phyloP scores from a whole-genome alignment of 352 stramenopile genomes.

The Pythium graminicola region DNA sequence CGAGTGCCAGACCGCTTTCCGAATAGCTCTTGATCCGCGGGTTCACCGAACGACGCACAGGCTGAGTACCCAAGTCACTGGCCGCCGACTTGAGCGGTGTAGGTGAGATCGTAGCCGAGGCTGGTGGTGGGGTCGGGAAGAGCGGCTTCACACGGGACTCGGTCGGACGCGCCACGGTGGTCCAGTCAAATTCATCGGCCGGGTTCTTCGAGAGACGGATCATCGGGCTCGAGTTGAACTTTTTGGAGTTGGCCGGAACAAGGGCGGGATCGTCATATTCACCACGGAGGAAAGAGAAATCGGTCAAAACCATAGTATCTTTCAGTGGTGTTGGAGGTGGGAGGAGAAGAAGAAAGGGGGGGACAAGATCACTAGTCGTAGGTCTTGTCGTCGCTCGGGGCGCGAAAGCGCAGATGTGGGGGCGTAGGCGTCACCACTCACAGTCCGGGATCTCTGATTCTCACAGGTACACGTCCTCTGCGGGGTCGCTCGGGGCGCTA shows the following conservation, averaged over 20 bases:
- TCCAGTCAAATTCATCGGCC: conserved; percentile 3
- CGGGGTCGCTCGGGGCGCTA: conserved; percentile 17
- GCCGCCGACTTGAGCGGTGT: background rate
- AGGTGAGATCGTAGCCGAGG: background rate
- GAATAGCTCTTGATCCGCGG: conserved; percentile 62
- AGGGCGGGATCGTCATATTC: conserved; percentile 17
- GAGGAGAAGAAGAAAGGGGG: conserved; percentile 1
- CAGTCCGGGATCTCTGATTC: background rate
- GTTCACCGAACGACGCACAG: background rate
- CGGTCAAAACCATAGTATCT: conserved; percentile 19
- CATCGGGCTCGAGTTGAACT: conserved; percentile 12
- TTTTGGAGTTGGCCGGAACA: conserved; percentile 6
- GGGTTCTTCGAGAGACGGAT: conserved; percentile 16
- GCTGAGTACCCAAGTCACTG: background rate
- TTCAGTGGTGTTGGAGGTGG: background rate
- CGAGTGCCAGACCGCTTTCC: conserved; percentile 42
- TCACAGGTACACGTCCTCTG: conserved; percentile 18
- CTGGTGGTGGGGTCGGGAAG: background rate
- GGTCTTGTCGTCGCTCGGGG: conserved; percentile 10
- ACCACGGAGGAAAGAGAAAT: conserved; percentile 18
- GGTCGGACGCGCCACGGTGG: background rate
- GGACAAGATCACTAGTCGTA: background rate
- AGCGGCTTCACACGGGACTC: conserved; percentile 6
- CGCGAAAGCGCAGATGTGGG: conserved; percentile 12
- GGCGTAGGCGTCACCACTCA: conserved; percentile 12